Base-by-base conservation (phyloP, 2,329 filamentous ascomycete species). In the Lasiodiplodia citricola region DNA sequence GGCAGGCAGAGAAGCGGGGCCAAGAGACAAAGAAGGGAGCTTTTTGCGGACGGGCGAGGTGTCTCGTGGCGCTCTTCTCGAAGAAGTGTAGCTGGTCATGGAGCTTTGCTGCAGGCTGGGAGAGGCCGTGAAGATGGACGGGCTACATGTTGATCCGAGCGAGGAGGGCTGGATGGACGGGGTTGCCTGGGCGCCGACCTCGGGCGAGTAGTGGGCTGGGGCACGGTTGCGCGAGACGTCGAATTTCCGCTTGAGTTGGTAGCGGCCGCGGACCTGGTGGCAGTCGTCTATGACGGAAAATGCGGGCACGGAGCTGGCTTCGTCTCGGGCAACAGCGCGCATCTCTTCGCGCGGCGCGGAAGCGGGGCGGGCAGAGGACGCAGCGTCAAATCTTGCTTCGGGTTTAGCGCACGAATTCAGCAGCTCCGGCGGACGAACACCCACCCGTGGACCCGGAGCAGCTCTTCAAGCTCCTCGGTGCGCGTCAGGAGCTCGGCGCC, bases 21-120 rank as follows among this genome's bases (percentile, higher is more conserved):
- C 60, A 5, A 64, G 60, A 18, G 60, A 52, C 14, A 64, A 14
- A 4, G 47, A 52, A 2, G 60, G 44, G 18, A 64, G 60, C 14
- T 21, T 51, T 21, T 52, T 64, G 44, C 18, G 60, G 44, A 23
- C 18, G 11, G 44, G 60, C n/a, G 28, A 25, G n/a, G 47, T 23
- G 44, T 35, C 37, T 21, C n/a, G 44, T 47, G 60, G 60, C 4
- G 47, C 44, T 52, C 25, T 51, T 23, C 18, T 64, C 5, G 60
- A 64, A 14, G 60, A 64, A 47, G 35, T 37, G 47, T 18, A 37
- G 60, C 60, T 64, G 14, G 60, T 64, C 28, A 64, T 52, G 21
- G 60, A 64, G n/a, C 60, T 64, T n/a, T 64, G 60, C 25, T 64
- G 60, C 25, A 64, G 47, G 3, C 60, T 64, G 44, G 60, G 60